phyloP scores from a whole-genome alignment of 768 basidiomycete genomes.

The Kockovaella imperatae region DNA sequence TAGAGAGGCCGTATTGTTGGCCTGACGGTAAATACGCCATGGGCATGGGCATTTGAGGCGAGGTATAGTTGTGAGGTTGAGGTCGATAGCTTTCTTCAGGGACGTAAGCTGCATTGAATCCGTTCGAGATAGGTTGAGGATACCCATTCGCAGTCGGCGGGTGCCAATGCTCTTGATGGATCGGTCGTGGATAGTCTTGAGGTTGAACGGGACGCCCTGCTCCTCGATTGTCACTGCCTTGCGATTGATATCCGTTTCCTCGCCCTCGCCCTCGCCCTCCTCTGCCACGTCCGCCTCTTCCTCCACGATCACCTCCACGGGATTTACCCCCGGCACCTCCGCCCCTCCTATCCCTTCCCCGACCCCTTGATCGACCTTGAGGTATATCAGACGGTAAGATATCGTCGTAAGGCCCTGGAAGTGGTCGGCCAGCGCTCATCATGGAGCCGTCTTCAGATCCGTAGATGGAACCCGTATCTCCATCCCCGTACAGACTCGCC shows the following conservation, averaged over 20 bases:
- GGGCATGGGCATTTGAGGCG: neutral
- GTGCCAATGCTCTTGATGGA: neutral
- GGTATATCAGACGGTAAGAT: slow-evolving; percentile 13
- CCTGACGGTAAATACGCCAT: neutral
- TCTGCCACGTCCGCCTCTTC: slow-evolving; percentile 14
- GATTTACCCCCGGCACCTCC: slow-evolving; percentile 11
- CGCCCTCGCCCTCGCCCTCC: slow-evolving; percentile 8
- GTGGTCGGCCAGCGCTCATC: slow-evolving; percentile 15
- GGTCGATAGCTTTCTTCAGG: too few species aligned
- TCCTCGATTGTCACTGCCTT: neutral
- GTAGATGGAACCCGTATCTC: slow-evolving; percentile 2
- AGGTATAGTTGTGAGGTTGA: too few species aligned
- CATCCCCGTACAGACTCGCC: slow-evolving; percentile 22
- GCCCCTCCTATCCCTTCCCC: slow-evolving; percentile 5
- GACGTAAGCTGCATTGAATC: neutral
- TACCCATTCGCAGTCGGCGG: neutral
- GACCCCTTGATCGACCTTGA: slow-evolving; percentile 3
- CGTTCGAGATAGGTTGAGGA: neutral
- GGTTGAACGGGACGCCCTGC: neutral
- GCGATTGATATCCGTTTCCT: neutral
- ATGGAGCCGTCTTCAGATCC: slow-evolving; percentile 20
- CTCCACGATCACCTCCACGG: slow-evolving; percentile 6
- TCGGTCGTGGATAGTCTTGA: neutral
- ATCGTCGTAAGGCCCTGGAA: slow-evolving; percentile 37
- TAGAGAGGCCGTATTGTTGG: neutral